Evolutionary conservation across 1,284 basidiomycete genomes (phyloP), one percentile per base, ranked within the genome.

Genomic region (Garcileccinum viscosum): DNA sequence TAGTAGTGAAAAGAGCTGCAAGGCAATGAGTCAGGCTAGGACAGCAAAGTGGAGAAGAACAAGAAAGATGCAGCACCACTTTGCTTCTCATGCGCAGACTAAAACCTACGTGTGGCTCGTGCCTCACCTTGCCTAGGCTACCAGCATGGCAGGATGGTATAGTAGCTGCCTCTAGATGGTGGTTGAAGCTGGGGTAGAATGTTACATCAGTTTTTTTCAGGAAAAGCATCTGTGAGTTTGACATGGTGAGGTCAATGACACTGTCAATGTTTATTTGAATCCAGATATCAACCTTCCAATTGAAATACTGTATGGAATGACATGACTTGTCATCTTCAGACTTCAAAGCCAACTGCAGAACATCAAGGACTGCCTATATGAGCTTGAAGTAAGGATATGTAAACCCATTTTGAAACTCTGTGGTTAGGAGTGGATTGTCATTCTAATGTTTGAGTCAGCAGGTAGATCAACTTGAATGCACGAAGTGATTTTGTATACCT

Each of bases 331-430:
- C 37, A 7, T 38, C 37, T 6, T 38, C 37, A 14, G 37, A 38
- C n/a, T n/a, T n/a, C 37, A 38, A 38, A 38, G 37, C 37, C 37
- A 38, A 38, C 42, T 63, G 24, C 2, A 70, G 63, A 0, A 69
- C 50, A 27, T 4, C 1, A 19, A 70, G 60, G 1, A 65, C 24
- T 0, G 22, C 1, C 0, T 5, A 5, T 1, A 32, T 69, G 8
- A 70, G 67, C 22, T 47, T 69, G 63, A 70, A 70, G 33, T 62
- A 69, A 0, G 60, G 67, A 19, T 69, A 69, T 3, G 4, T 8
- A 35, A 69, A 69, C 1, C 67, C 44, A 4, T 65, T 53, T 37
- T 70, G 67, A 17, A 70, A 22, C 12, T 69, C 60, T 0, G 69
- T 5, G 0, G 30, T 42, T 1, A 69, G 7, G 8, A 47, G 47